Evolutionary conservation across 352 stramenopile species (phyloP), one percentile per base, ranked within the genome.

Genomic region (Globisporangium nodosum): DNA sequence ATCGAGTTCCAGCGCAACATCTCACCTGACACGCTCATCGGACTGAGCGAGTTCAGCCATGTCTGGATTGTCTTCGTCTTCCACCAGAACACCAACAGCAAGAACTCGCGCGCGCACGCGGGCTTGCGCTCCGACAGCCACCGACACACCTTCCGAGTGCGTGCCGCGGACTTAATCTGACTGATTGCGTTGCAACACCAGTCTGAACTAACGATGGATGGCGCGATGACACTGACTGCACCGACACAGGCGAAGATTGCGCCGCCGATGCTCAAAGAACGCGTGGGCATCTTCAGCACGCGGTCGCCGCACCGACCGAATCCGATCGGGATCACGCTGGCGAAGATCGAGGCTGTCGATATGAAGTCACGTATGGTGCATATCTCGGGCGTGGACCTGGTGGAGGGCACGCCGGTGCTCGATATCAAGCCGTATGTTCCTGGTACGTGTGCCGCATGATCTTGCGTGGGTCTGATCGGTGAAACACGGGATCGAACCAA

Each of bases 391-490:
- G 64, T 98, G 20, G 94, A 98, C 58, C 76, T 98, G n/a, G 69
- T 98, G 35, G 90, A 99, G 64, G 95, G 93, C 52, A 99, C 97
- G 3, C 97, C 97, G 7, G 85, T 99, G 13, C 68, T 99, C 3
- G 97, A 99, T 63, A 96, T 99, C 55, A 99, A 99, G 70, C 97
- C 97, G 5, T 99, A 98, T 64, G 94, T 99, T 40, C 70, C 84
- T 68, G 75, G 81, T 90, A 67, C 57, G 61, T 46, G 5, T 11
- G 8, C 46, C 3, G 13, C 1, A 11, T 31, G 3, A 6, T 54
- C 3, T 50, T 1, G 16, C 16, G 2, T 20, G n/a, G 9, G 18
- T 8, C 4, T 37, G 16, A 12, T 4, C 2, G 1, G 8, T 40
- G 13, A 31, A 33, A 5, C n/a, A 24, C 40, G 16, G 40, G 5